These are phyloP conservation scores for Lyophyllum shimeji DNA, from an alignment of 768 basidiomycete species.

Conservation along the genomic window DNA sequence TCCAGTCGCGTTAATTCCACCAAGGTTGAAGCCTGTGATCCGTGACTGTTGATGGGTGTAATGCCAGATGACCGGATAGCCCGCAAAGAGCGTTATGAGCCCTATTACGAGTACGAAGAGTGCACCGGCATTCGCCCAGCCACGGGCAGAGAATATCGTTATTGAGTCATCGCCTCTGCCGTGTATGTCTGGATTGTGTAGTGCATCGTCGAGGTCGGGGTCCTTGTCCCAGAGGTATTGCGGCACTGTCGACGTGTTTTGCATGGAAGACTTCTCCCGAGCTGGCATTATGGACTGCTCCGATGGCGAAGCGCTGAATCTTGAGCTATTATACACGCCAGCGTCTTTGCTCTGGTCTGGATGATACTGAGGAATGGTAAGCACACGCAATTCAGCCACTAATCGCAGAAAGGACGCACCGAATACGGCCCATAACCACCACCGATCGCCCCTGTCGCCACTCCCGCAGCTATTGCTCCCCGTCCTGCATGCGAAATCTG, in stretches of 20 bases:
- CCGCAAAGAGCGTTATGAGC: conserved; percentile 80
- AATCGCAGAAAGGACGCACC: conserved; percentile 40
- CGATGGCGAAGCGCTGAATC: conserved; percentile 55
- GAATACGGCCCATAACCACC: conserved; percentile 85
- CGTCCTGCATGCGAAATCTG: conserved; percentile 34
- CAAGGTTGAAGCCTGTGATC: conserved; percentile 75
- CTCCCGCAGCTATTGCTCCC: conserved; percentile 67
- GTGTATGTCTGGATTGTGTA: conserved; percentile 86
- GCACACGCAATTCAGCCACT: conserved; percentile 4
- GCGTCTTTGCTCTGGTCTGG: conserved; percentile 44
- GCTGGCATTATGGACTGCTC: conserved; percentile 33
- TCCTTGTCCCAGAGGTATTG: conserved; percentile 81
- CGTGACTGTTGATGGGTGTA: conserved; percentile 33
- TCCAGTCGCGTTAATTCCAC: conserved; percentile 83
- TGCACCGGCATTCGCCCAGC: conserved; percentile 78
- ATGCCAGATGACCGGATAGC: conserved; percentile 79
- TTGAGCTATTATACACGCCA: conserved; percentile 45
- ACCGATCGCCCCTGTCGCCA: conserved; percentile 80
- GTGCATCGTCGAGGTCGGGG: conserved; percentile 84
- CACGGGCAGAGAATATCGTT: conserved; percentile 77
- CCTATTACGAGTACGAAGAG: conserved; percentile 67
- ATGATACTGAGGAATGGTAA: conserved; percentile 48
- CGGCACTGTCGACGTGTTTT: conserved; percentile 63
- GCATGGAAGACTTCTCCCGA: conserved; percentile 31
- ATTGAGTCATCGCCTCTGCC: conserved; percentile 58